Base-by-base conservation (phyloP, 495 filamentous ascomycete species). In the Aspergillus indologenus region DNA sequence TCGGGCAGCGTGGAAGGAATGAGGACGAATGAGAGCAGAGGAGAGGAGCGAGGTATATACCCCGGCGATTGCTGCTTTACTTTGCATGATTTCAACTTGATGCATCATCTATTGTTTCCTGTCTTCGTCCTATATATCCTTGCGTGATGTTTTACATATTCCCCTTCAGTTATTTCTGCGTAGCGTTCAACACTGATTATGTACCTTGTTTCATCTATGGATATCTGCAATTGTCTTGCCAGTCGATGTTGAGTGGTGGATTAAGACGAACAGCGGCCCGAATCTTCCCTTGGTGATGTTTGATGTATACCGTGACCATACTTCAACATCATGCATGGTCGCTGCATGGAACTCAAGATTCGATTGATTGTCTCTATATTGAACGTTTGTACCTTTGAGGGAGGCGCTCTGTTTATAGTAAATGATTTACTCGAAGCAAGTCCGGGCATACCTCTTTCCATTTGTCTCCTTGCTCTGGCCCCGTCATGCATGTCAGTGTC, bases 1-100 rank as follows among this genome's bases (percentile, higher is more conserved):
- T n/a, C n/a, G 26, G 9, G 61, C 52, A 61, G 61, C 61, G 53
- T 59, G 55, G 61, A 62, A 61, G 64, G 59, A 63, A 60, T 58
- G 57, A 64, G 64, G 59, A 56, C 24, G 60, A 47, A 58, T 66
- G 59, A 58, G 48, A 49, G 59, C 62, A 53, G 59, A 63, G 60
- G n/a, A n/a, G n/a, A n/a, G 59, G 62, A 57, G 59, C 55, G 52
- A 29, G 26, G 26, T 29, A 57, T 63, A 67, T 63, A 64, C 65
- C 64, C 64, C 57, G 20, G 34, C 52, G 54, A 51, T 53, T 58
- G 42, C 51, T 54, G 29, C 51, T 55, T 54, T 17, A 29, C 43
- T 18, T 51, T 43, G 45, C 4, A 29, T 49, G 26, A 44, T 43
- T 44, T 48, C 46, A 40, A 40, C 24, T 51, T 22, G 18, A 15